Base-by-base conservation (phyloP, 1,284 basidiomycete species). In the Trichosporon asahii region DNA sequence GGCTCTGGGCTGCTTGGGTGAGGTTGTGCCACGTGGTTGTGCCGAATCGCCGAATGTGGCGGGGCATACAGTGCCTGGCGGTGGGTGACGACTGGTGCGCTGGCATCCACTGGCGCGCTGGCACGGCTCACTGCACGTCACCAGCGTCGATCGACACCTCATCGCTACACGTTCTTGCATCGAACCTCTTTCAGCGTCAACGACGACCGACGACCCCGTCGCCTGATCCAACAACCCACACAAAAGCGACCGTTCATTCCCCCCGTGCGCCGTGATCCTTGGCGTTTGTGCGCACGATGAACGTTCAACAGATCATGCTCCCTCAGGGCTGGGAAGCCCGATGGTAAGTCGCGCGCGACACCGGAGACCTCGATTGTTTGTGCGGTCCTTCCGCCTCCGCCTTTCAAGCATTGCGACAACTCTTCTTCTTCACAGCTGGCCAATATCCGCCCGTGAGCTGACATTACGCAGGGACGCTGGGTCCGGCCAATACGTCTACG, bases 261-360 rank as follows among this genome's bases (percentile, higher is more conserved):
- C 18, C 65, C 40, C 53, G 40, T 35, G 64, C 40, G 65, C 49
- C 57, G 57, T 61, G 57, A 18, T 33, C 4, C 18, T 29, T 33
- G 57, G 57, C 57, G 57, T 61, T 33, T 31, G 57, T 23, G 57
- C 57, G 27, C 57, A 61, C 63, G 65, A 78, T 78, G 76, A 76
- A 76, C 74, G 67, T 72, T 23, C 74, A 78, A 65, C 70, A 69
- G 27, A 35, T 74, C 31, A 70, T 71, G 81, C 85, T 96, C 64
- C 94, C 94, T 72, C 90, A 90, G 73, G 94, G 94, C 66, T 96
- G 94, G 94, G 86, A 88, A 75, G 89, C 92, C 78, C 91, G 95
- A 86, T 95, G 94, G 93, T 92, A 80, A 76, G 87, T 78, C 25
- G 18, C 12, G 79, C 57, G 65, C 55, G 40, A 29, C 25, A 79